Conservation (phyloP, 495 filamentous ascomycete genomes). For the Penicillium steckii region DNA sequence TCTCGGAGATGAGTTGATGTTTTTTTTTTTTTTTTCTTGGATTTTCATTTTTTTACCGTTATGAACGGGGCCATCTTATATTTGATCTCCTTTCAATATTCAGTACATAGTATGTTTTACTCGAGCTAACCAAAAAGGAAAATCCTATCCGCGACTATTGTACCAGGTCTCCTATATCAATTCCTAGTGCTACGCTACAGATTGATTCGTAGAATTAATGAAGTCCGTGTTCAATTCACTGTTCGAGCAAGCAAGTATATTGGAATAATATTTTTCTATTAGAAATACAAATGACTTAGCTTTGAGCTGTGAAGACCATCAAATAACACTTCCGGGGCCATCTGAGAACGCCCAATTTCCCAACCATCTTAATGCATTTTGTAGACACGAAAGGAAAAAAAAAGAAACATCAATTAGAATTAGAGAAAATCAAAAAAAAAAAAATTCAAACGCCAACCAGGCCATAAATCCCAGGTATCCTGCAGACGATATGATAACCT, state of each 20-base stretch:
- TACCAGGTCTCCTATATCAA: no score
- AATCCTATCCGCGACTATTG: no score
- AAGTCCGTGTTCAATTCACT: background rate
- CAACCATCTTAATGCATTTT: constrained; percentile 25
- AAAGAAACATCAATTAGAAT: background rate
- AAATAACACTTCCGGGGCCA: constrained; percentile 14
- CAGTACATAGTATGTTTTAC: background rate
- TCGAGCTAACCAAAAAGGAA: background rate
- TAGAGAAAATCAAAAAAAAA: background rate
- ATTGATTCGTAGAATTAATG: no score
- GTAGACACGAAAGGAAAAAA: constrained; percentile 4
- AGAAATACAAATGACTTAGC: constrained; percentile 16
- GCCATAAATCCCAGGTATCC: background rate
- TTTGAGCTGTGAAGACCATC: constrained; percentile 1
- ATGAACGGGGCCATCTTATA: no score
- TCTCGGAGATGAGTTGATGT: background rate
- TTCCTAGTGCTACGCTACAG: no score
- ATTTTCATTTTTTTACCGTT: no score
- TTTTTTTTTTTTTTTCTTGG: background rate
- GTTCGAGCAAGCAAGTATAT: background rate
- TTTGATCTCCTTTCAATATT: no score
- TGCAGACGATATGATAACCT: background rate
- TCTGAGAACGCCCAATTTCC: constrained; percentile 20
- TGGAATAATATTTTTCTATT: constrained; percentile 12
- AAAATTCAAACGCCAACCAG: background rate